Base-by-base conservation (phyloP, 2,329 filamentous ascomycete genomes). In the Periconia sp. region DNA sequence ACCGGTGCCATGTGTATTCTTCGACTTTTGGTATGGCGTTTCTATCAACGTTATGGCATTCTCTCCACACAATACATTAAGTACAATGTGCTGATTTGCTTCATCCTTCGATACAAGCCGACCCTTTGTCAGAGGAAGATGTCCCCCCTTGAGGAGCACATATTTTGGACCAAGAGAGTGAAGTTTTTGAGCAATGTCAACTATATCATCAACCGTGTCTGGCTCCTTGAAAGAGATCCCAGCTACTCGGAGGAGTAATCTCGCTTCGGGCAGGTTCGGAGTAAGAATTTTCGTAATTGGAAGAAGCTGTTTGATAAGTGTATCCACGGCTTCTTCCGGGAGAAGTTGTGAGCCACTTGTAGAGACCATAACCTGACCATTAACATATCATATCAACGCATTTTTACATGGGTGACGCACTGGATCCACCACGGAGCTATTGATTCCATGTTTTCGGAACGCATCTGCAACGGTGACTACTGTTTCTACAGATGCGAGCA, bases 1-100 rank as follows among this genome's bases (percentile, higher is more conserved):
- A 3, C 94, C 94, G 0, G 94, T 97, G 1, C 94, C 94, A 66
- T 99, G 94, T 0, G 93, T 97, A 68, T 93, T 93, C 55, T 80
- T 87, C 9, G 88, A 91, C 10, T 80, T 75, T 57, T 91, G 80
- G 68, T 89, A 97, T 5, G 81, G 79, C 40, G 85, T 89, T 71
- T 92, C 82, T 46, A 96, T 82, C 40, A 85, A 77, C 1, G 85
- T 78, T 0, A 82, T 72, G n/a, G 82, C 73, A 0, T 76, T 78
- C 0, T 80, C 81, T 7, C 90, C 89, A 42, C 85, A 85, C 6
- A 96, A 80, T 3, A 97, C 81, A 68, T 97, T 91, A 27, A 95
- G 81, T 1, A 97, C 85, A 2, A 89, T 64, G 23, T 85, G 77
- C 47, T 79, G 83, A 47, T 92, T 85, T 8, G 80, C 79, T 1